A percentile compares a stretch with the other conserved stretches of the same genome.
These are phyloP conservation scores for Saccharomyces hybrid DNA, from an alignment of 1,139 yeast genomes.

Conservation along the genomic window DNA sequence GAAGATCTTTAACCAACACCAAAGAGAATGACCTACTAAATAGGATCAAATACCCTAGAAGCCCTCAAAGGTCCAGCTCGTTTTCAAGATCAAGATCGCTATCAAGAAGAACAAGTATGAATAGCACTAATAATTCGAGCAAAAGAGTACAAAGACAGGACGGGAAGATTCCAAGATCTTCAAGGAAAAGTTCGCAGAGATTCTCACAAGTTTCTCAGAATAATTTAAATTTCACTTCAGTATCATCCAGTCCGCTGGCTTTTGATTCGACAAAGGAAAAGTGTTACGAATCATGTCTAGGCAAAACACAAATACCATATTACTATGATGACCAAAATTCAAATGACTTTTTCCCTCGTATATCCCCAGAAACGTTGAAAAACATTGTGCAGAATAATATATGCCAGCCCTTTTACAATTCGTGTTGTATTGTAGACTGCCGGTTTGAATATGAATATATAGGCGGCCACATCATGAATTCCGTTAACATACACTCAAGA, in stretches of 20 bases:
- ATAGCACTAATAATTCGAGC: not conserved
- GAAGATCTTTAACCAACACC: not conserved
- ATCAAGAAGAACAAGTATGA: not conserved
- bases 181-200: not conserved
- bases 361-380: conserved; percentile 56
- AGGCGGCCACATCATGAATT: conserved; percentile 87
- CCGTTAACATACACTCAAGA: conserved; percentile 69
- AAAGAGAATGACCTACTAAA: not conserved
- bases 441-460: conserved; percentile 84
- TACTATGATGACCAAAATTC: conserved; percentile 22
- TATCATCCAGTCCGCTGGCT: not conserved
- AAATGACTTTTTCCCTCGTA: conserved; percentile 67
- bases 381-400: conserved; percentile 50
- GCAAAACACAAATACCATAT: conserved; percentile 14
- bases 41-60: not conserved
- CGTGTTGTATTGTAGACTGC: conserved; percentile 67
- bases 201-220: not conserved
- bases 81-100: not conserved
- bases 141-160: not conserved
- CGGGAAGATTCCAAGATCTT: not conserved
- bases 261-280: conserved; percentile 16
- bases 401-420: conserved; percentile 49
- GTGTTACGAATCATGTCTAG: conserved; percentile 12
- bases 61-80: not conserved
- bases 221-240: not conserved